A percentile compares a stretch with the other conserved stretches of the same genome.
Conservation (phyloP, 352 stramenopile species). For the Globisporangium emineosum region DNA sequence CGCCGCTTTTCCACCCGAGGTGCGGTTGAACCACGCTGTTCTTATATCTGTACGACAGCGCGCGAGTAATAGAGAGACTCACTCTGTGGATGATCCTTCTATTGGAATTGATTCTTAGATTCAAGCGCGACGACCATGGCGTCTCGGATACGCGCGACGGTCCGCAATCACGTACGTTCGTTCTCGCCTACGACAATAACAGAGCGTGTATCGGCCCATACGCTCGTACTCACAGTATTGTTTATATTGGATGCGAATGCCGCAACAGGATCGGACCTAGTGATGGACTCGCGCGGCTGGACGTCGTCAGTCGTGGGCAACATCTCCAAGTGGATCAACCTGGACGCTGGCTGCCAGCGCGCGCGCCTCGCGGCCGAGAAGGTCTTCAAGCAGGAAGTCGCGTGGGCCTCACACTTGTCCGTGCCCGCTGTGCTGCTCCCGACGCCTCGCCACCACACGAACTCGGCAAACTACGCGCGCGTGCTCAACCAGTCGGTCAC, state of each 20-base stretch:
- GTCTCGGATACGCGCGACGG: constrained; percentile 59
- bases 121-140: constrained; percentile 62
- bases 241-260: not conserved
- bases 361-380: constrained; percentile 59
- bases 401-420: constrained; percentile 95
- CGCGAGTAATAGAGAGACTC: not conserved
- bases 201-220: not conserved
- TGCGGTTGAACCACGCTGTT: constrained; percentile 17
- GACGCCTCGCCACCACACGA: constrained; percentile 36
- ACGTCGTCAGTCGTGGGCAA: constrained; percentile 77
- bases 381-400: constrained; percentile 90
- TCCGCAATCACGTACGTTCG: constrained; percentile 53
- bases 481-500: constrained; percentile 76
- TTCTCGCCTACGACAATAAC: not conserved
- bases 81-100: not conserved
- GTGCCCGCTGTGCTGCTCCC: constrained; percentile 94
- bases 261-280: constrained; percentile 63
- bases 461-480: constrained; percentile 83
- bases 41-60: not conserved
- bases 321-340: constrained; percentile 78
- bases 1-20: constrained; percentile 82
- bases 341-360: constrained; percentile 44
- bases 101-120: constrained; percentile 24
- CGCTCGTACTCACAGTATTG: not conserved
- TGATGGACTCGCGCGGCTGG: constrained; percentile 83